These are phyloP conservation scores for Prunus kanzakura DNA, from an alignment of 306 rosid species.

Conservation along the genomic window DNA sequence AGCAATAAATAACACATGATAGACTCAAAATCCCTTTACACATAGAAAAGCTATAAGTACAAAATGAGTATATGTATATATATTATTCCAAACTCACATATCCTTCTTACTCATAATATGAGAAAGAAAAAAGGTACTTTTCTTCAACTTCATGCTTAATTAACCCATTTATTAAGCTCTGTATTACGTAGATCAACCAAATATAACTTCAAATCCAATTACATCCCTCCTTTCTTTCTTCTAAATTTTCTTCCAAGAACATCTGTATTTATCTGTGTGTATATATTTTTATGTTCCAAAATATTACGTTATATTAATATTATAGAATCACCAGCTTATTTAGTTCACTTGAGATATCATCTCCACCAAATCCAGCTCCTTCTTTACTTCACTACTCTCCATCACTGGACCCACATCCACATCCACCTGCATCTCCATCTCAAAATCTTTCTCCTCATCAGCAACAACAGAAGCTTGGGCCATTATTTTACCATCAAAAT, in stretches of 20 bases:
- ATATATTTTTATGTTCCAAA: background rate
- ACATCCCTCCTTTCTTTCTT: background rate
- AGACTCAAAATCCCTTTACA: background rate
- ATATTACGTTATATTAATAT: background rate
- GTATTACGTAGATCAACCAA: background rate
- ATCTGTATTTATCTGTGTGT: background rate
- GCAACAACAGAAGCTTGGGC: slow-evolving; percentile 12
- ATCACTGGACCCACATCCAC: slow-evolving; percentile 11
- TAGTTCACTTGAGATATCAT: slow-evolving; percentile 58
- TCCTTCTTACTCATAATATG: background rate
- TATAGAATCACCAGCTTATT: background rate
- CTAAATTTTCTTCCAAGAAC: background rate
- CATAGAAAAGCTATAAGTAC: background rate
- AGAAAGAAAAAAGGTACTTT: background rate
- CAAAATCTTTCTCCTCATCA: slow-evolving; percentile 15
- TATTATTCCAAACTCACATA: background rate
- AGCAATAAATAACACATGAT: background rate
- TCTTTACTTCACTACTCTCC: slow-evolving; percentile 45
- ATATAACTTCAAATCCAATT: background rate
- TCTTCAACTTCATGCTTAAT: background rate
- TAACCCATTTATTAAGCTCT: background rate
- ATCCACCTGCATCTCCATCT: slow-evolving; percentile 17
- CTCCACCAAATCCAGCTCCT: slow-evolving; percentile 86
- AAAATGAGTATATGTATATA: background rate
- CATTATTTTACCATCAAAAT: slow-evolving; percentile 7